A percentile compares a stretch with the other conserved stretches of the same genome.
phyloP scores from a whole-genome alignment of 2,329 filamentous ascomycete genomes.

The Microsporum audouinii region DNA sequence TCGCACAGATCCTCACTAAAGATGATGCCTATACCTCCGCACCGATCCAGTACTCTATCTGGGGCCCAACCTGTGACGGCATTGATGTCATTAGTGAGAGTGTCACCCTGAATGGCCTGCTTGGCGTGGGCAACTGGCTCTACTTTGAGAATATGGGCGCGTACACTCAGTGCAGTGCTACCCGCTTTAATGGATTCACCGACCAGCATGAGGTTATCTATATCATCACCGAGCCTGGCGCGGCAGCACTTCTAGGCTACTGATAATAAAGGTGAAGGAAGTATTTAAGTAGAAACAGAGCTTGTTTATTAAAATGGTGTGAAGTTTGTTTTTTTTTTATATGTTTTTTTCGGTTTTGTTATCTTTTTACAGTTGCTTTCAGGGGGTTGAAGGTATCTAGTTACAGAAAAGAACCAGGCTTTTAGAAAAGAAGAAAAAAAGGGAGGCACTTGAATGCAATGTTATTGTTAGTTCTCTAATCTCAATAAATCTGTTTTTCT shows the following conservation, averaged over 20 bases:
- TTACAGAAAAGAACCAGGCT: background rate
- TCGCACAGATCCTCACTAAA: constrained; percentile 65
- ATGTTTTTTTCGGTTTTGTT: background rate
- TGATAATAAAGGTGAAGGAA: constrained; percentile 12
- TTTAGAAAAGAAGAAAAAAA: background rate
- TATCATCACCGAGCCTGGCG: constrained; percentile 85
- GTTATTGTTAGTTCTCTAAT: background rate
- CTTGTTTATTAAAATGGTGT: background rate
- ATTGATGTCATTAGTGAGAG: constrained; percentile 88
- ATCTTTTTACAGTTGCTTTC: background rate
- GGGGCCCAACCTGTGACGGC: constrained; percentile 95
- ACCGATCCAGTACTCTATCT: constrained; percentile 78
- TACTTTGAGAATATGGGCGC: constrained; percentile 99
- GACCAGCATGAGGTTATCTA: constrained; percentile 89
- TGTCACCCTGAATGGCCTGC: constrained; percentile 60
- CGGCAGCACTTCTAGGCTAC: constrained; percentile 56
- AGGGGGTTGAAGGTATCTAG: background rate
- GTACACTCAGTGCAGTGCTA: constrained; percentile 96
- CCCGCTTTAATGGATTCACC: constrained; percentile 93
- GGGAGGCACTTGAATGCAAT: background rate
- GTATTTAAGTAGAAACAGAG: background rate
- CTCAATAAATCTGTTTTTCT: background rate
- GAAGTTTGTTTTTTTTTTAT: background rate
- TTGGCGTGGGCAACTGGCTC: constrained; percentile 93
- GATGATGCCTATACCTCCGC: constrained; percentile 46